Evolutionary conservation across 306 rosid species (phyloP).

Genomic region (Delonix regia): DNA sequence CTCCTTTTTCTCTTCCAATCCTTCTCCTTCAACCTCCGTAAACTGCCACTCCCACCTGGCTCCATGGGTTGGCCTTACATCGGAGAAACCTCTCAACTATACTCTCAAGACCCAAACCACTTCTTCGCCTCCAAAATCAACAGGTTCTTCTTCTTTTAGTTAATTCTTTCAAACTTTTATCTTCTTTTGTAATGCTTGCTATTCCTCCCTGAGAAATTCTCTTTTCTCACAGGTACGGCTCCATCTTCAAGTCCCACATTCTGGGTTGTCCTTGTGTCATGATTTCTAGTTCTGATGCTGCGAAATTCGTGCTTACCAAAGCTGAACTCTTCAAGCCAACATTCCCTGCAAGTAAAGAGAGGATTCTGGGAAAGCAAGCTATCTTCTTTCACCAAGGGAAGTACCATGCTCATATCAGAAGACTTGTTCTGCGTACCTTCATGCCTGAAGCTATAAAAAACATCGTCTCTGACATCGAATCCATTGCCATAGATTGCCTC

Average conservation of each 20-base stretch:
- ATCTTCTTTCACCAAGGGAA: slow-evolving; percentile 89
- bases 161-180: no score
- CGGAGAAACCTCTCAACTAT: slow-evolving; percentile 93
- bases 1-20: slow-evolving; percentile 38
- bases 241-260: slow-evolving; percentile 92
- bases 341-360: slow-evolving; percentile 88
- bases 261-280: slow-evolving; percentile 92
- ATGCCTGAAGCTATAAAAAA: slow-evolving; percentile 61
- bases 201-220: no score
- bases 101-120: slow-evolving; percentile 87
- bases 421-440: slow-evolving; percentile 81
- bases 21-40: slow-evolving; percentile 29
- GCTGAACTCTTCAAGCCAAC: slow-evolving; percentile 89
- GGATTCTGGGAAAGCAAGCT: slow-evolving; percentile 88
- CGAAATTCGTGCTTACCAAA: slow-evolving; percentile 69
- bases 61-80: slow-evolving; percentile 85
- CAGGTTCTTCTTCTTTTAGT: slow-evolving; percentile 45
- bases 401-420: slow-evolving; percentile 82
- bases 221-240: slow-evolving; percentile 60
- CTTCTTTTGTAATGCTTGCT: background rate
- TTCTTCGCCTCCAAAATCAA: slow-evolving; percentile 75
- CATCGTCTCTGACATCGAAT: slow-evolving; percentile 59
- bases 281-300: slow-evolving; percentile 88
- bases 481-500: slow-evolving; percentile 65
- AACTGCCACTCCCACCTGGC: slow-evolving; percentile 83